Evolutionary conservation across 2,329 filamentous ascomycete genomes (phyloP).

Genomic region (Pyrenophora graminea): DNA sequence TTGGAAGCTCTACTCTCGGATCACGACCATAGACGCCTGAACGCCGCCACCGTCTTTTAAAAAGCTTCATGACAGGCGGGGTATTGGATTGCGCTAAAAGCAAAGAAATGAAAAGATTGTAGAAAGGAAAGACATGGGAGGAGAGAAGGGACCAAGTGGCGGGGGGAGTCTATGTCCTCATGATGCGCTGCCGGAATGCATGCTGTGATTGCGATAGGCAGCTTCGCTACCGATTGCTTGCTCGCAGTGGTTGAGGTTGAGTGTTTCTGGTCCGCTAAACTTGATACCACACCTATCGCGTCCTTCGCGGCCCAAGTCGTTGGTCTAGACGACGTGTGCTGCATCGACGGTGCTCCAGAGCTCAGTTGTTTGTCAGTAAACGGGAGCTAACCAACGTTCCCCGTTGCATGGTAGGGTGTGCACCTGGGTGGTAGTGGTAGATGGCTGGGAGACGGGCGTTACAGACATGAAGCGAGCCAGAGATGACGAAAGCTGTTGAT

Average conservation of each 20-base stretch:
- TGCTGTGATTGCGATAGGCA: constrained; percentile 1
- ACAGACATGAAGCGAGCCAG: too few species aligned
- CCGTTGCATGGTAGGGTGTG: too few species aligned
- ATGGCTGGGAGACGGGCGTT: too few species aligned
- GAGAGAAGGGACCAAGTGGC: neutral
- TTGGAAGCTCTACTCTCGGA: neutral
- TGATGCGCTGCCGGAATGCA: neutral
- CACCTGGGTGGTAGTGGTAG: too few species aligned
- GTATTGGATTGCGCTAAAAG: neutral
- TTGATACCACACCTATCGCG: neutral
- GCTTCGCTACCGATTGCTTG: neutral
- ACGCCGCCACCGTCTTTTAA: neutral
- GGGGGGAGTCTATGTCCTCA: neutral
- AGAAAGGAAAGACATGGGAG: neutral
- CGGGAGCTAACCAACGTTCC: too few species aligned
- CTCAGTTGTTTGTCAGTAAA: too few species aligned
- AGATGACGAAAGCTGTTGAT: too few species aligned
- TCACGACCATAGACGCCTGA: neutral
- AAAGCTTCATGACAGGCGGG: neutral
- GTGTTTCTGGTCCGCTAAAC: constrained; percentile 9
- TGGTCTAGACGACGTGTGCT: neutral
- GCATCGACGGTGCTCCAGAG: too few species aligned
- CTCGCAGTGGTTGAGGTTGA: constrained; percentile 5
- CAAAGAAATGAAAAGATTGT: neutral
- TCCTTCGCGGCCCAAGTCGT: neutral